phyloP scores from a whole-genome alignment of 2,329 filamentous ascomycete genomes.

The Alternaria sp. region DNA sequence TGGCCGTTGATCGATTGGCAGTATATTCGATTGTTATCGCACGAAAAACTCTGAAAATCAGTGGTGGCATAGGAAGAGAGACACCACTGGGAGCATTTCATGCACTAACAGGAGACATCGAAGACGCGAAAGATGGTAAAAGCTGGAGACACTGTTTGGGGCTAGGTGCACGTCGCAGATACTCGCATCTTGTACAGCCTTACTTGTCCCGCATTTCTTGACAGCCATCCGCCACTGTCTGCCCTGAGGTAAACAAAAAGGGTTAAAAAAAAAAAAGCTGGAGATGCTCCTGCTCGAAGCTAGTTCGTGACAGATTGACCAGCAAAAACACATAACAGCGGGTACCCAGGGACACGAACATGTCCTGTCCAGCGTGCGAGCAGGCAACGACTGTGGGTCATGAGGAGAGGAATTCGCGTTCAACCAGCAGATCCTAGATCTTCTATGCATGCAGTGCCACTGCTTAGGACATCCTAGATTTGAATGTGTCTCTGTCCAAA shows the following conservation, averaged over 20 bases:
- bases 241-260: neutral
- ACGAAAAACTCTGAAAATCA: neutral
- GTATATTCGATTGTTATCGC: neutral
- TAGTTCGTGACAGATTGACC: neutral
- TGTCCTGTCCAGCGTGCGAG: neutral
- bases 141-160: rapidly evolving
- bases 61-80: neutral
- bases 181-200: neutral
- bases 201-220: neutral
- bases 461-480: too few species aligned
- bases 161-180: rapidly evolving
- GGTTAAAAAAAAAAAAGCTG: neutral
- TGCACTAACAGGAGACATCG: neutral
- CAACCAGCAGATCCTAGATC: neutral
- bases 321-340: neutral
- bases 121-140: neutral
- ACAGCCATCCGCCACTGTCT: neutral
- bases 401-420: rapidly evolving
- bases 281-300: neutral
- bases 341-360: neutral
- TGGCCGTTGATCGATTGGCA: neutral
- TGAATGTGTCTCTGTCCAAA: too few species aligned
- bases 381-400: neutral
- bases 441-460: neutral
- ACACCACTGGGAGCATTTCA: neutral